Base-by-base conservation (phyloP, 2,329 filamentous ascomycete genomes). In the Stagonosporopsis rhizophila region DNA sequence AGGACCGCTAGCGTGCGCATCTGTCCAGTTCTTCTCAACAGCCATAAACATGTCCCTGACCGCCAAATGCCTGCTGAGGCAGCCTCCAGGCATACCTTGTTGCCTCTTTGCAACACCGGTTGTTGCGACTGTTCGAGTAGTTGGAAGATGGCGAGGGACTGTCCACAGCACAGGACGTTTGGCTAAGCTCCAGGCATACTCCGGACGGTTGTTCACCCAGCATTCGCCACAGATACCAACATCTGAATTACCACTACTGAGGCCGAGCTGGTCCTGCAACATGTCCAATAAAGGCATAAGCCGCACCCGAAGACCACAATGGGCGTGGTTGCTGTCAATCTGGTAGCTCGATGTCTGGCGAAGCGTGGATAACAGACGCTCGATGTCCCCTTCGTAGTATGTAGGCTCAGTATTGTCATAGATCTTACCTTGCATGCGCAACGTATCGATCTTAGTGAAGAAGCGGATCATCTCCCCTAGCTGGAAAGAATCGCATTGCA, bases 381-480 rank as follows among this genome's bases (percentile, higher is more conserved):
- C 81, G 2, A 91, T 77, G 58, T 90, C 86, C n/a, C 86, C 80
- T 27, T 80, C 77, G 22, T 87, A 85, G 56, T 83, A 79, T 6
- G 83, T 67, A 2, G 72, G 67, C 50, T 78, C 75, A 11, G 72
- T 72, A 6, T 65, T 66, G 42, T 75, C 73, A 54, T 76, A 75
- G 14, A 83, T 75, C 20, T 73, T 77, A 23, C 78, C 75, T 56
- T 78, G 74, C 1, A 91, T 75, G 34, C 82, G 83, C 4, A 91
- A 68, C 0, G 90, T 83, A 25, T 83, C 81, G 61, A 86, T 85
- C 61, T 82, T 81, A 14, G 80, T 77, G 32, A 92, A 83, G 74
- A 92, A 92, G 62, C 86, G 87, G 60, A 91, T 76, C 81, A 90
- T 90, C 75, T 92, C 89, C 20, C 89, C 90, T 1, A 93, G 83